Percentiles rank a stretch among this genome's conserved stretches.
phyloP scores from a whole-genome alignment of 305 asterid species.

The Andrographis paniculata region DNA sequence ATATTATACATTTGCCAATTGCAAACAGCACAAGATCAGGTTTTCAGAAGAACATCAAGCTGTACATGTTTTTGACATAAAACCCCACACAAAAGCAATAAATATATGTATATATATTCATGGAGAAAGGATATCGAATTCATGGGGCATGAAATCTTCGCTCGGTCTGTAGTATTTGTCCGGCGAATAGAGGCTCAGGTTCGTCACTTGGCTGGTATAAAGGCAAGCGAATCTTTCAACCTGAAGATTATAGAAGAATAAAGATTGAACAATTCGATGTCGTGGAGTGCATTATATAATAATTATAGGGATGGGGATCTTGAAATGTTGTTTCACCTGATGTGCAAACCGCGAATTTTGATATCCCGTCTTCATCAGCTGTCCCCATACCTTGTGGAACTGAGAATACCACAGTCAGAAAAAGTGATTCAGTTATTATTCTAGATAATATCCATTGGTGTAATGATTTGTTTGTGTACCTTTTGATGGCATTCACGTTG shows the following conservation, averaged over 20 bases:
- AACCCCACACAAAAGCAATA: not conserved
- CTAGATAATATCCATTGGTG: no score
- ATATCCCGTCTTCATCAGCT: conserved; percentile 94
- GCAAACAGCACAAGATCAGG: not conserved
- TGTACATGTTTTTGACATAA: not conserved
- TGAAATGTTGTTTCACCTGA: conserved; percentile 49
- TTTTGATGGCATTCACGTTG: conserved; percentile 70
- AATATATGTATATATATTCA: conserved; percentile 15
- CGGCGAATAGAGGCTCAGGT: conserved; percentile 78
- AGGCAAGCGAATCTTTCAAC: conserved; percentile 99
- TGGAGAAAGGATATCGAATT: conserved; percentile 49
- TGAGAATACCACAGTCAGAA: conserved; percentile 26
- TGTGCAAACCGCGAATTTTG: conserved; percentile 98
- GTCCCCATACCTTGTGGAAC: conserved; percentile 99
- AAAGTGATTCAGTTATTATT: not conserved
- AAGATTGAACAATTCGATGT: not conserved
- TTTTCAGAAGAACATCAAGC: not conserved
- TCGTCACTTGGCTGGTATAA: conserved; percentile 78
- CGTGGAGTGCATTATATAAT: not conserved
- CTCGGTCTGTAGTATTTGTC: conserved; percentile 90
- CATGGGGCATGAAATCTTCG: conserved; percentile 98
- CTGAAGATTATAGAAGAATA: conserved; percentile 20
- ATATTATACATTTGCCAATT: not conserved
- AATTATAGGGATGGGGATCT: not conserved
- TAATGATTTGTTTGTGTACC: conserved; percentile 35